Evolutionary conservation across 2,329 filamentous ascomycete genomes (phyloP), one percentile per base, ranked within the genome.

Genomic region (Calonectria fujianensis): DNA sequence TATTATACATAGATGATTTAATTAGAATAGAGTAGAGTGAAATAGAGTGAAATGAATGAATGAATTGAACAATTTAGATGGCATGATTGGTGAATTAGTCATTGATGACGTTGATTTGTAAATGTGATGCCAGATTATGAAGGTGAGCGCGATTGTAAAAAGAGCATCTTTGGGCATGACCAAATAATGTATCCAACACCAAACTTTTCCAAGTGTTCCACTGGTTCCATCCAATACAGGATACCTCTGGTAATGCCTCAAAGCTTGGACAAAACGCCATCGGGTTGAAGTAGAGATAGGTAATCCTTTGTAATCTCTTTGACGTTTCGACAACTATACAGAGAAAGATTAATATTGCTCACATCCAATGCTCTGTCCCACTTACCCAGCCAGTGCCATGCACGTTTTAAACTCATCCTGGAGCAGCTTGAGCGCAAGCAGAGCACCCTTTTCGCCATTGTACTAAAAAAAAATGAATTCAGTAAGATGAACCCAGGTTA

Each of bases 1-100:
- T 82, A 82, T 50, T 82, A 82, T 50, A 9, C 24, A 5, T 37
- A 63, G 24, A 24, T 24, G 45, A 5, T 48, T 48, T n/a, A 48
- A 48, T 24, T 24, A 48, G n/a, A 48, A 13, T 48, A 48, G 10
- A 48, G 3, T n/a, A 45, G n/a, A 20, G 5, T 45, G 39, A 45
- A 48, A 24, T 24, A 7, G 13, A 11, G n/a, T 48, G 41, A 48
- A 48, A n/a, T n/a, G 41, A 45, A 45, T 20, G 18, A 48, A 48
- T n/a, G n/a, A 48, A n/a, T 48, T n/a, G 10, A 48, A 10, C 45
- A 24, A 48, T 48, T 48, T 3, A 13, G 45, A 24, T 48, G n/a
- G 9, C n/a, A 4, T 9, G 20, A 3, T 24, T 24, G 24, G 45
- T 8, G 10, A 24, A 20, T 48, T 45, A 16, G 18, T 48, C 9